Conservation (phyloP, 2,329 filamentous ascomycete genomes). For the Colletotrichum graminicola region DNA sequence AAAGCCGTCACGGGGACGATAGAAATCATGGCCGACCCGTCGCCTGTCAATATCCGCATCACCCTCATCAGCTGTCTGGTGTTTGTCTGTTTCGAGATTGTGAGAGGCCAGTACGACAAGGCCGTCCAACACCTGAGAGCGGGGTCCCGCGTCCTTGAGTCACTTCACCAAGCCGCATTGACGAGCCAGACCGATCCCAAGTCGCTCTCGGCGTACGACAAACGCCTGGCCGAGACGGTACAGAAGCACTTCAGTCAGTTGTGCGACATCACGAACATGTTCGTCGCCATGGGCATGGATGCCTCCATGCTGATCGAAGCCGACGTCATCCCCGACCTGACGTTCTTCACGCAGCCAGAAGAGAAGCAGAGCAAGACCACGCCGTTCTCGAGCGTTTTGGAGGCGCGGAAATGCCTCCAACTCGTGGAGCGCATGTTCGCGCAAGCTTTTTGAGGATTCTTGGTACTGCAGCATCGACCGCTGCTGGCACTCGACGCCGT, state of each 20-base stretch:
- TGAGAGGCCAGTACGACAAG: constrained; percentile 29
- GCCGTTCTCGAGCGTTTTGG: constrained; percentile 19
- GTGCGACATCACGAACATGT: constrained; percentile 32
- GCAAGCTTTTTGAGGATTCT: constrained; percentile 16
- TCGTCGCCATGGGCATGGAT: constrained; percentile 33
- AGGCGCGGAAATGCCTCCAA: constrained; percentile 23
- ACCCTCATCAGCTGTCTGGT: constrained; percentile 31
- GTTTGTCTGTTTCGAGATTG: constrained; percentile 34
- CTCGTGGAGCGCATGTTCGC: constrained; percentile 19
- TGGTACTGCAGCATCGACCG: constrained; percentile 6
- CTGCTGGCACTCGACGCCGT: constrained; percentile 7
- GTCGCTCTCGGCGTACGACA: background rate
- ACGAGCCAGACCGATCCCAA: background rate
- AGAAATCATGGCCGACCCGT: constrained; percentile 33
- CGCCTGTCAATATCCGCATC: constrained; percentile 32
- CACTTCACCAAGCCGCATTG: constrained; percentile 23
- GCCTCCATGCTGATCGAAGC: constrained; percentile 26
- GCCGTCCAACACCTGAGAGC: constrained; percentile 24
- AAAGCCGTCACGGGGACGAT: constrained; percentile 32
- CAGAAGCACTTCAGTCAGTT: constrained; percentile 25
- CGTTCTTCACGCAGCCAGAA: constrained; percentile 26
- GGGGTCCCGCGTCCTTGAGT: constrained; percentile 29
- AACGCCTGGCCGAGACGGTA: constrained; percentile 21
- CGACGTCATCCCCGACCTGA: constrained; percentile 27
- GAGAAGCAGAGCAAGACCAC: background rate